Percentiles rank a stretch among this genome's conserved stretches.
Evolutionary conservation across 179 eudicot genomes (phyloP).

Genomic region (Silene coronaria): DNA sequence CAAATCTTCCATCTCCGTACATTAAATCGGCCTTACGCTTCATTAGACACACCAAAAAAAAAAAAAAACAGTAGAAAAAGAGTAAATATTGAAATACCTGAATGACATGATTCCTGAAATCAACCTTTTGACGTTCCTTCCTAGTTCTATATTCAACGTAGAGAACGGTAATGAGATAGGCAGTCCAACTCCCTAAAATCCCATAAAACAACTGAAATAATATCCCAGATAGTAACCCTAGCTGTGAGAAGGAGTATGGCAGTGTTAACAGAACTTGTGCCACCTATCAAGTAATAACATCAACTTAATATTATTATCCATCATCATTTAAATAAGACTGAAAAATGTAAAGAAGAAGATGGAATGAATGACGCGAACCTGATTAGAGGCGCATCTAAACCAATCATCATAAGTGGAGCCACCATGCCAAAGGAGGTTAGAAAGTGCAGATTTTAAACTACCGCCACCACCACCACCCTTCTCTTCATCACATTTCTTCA

Average conservation of each 20-base stretch:
- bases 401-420: slow-evolving; percentile 96
- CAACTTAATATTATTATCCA: background rate
- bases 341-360: background rate
- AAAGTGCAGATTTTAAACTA: slow-evolving; percentile 48
- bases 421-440: slow-evolving; percentile 84
- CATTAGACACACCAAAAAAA: too few relatives aligned
- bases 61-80: too few relatives aligned
- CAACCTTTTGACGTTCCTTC: slow-evolving; percentile 44
- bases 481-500: slow-evolving; percentile 55
- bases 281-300: slow-evolving; percentile 24
- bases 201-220: slow-evolving; percentile 41
- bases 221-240: slow-evolving; percentile 47
- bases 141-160: slow-evolving; percentile 43
- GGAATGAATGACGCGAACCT: slow-evolving; percentile 30
- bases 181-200: slow-evolving; percentile 47
- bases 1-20: too few relatives aligned
- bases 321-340: too few relatives aligned
- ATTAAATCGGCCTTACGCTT: too few relatives aligned
- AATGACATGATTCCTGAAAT: slow-evolving; percentile 47
- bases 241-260: slow-evolving; percentile 49
- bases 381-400: slow-evolving; percentile 97
- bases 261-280: slow-evolving; percentile 48
- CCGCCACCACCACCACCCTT: background rate
- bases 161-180: slow-evolving; percentile 42
- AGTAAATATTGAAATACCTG: too few relatives aligned